Base-by-base conservation (phyloP, 78 protist genomes). In the Abeoforma whisleri region DNA sequence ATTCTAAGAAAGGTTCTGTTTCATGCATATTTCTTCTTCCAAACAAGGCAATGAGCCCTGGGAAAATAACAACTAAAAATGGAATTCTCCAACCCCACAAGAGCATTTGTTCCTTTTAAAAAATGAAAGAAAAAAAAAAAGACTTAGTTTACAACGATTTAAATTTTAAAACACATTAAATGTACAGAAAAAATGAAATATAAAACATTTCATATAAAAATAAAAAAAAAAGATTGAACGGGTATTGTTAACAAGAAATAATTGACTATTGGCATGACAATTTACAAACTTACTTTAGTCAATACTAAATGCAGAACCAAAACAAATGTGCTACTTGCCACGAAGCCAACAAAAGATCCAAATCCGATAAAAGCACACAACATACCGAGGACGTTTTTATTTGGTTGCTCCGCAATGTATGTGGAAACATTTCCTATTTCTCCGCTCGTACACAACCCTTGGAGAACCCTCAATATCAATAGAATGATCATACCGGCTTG, bases 71-170 rank as follows among this genome's bases (percentile, higher is more conserved):
- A 8, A 79, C 28, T 31, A 79, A 68, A 28, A 30, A 79, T 0
- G 83, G 83, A 0, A 79, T 22, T 25, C 83, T 57, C 83, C 83
- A 79, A 19, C 83, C 83, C 83, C 83, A 79, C n/a, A 79, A 68
- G 48, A 30, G 12, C 83, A 79, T 79, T 32, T 79, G 48, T 23
- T 79, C 83, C 76, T n/a, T n/a, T n/a, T n/a, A n/a, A n/a, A n/a
- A n/a, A n/a, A n/a, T n/a, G n/a, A n/a, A n/a, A n/a, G n/a, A n/a
- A n/a, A n/a, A n/a, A n/a, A n/a, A n/a, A n/a, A n/a, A n/a, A n/a
- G n/a, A n/a, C n/a, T n/a, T n/a, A n/a, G n/a, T n/a, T n/a, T n/a
- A n/a, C n/a, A n/a, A n/a, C n/a, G n/a, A n/a, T n/a, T n/a, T n/a
- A n/a, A n/a, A n/a, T n/a, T n/a, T n/a, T n/a, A n/a, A n/a, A n/a